These are phyloP conservation scores for Pseudocercospora ulei DNA, from an alignment of 2,329 filamentous ascomycete genomes.

Conservation along the genomic window DNA sequence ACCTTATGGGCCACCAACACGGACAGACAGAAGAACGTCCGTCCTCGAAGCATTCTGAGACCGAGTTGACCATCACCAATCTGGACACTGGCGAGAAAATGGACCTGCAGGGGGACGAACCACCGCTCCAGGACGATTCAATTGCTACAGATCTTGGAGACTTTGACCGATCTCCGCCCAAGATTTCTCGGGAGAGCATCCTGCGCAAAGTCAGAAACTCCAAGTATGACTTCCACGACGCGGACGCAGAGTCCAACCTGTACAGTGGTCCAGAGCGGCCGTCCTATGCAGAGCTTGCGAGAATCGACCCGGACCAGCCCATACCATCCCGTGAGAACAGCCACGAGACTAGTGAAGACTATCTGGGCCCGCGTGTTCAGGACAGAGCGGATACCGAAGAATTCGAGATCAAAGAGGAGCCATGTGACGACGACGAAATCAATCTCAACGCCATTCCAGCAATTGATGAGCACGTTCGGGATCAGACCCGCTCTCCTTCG, in stretches of 20 bases:
- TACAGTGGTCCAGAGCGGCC: conserved; percentile 21
- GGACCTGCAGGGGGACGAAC: conserved; percentile 20
- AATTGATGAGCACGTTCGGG: conserved; percentile 42
- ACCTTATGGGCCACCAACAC: conserved; percentile 58
- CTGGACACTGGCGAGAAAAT: conserved; percentile 27
- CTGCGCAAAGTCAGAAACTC: conserved; percentile 69
- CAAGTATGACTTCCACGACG: conserved; percentile 44
- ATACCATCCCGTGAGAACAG: conserved; percentile 73
- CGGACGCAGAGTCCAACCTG: conserved; percentile 40
- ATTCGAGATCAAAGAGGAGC: conserved; percentile 60
- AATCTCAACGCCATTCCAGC: conserved; percentile 57
- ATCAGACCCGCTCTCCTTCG: conserved; percentile 44
- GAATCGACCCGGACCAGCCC: conserved; percentile 75
- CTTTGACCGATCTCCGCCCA: conserved; percentile 47
- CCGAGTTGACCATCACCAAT: conserved; percentile 28
- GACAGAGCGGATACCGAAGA: conserved; percentile 51
- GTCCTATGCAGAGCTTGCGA: conserved; percentile 42
- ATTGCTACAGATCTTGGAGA: conserved; percentile 30
- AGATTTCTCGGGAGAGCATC: conserved; percentile 89
- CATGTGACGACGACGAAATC: conserved; percentile 48
- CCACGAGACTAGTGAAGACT: conserved; percentile 26
- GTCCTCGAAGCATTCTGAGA: conserved; percentile 21
- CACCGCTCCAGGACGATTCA: conserved; percentile 32
- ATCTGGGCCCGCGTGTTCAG: conserved; percentile 33
- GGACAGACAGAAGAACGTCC: conserved; percentile 17